Conservation (phyloP, 257 asterid genomes). For the Leonotis leonurus region DNA sequence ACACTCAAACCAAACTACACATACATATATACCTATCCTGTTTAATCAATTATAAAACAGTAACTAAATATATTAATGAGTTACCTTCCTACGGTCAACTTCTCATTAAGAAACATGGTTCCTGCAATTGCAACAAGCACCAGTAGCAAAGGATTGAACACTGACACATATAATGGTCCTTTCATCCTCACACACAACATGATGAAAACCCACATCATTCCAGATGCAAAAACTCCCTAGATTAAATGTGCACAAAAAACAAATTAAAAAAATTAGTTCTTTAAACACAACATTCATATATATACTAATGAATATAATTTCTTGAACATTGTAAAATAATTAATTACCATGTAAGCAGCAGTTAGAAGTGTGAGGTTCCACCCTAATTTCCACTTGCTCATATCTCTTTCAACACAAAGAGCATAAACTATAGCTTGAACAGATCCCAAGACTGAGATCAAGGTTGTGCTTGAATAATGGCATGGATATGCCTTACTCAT, state of each 20-base stretch:
- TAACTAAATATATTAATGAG: too few species aligned
- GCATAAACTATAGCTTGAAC: conserved; percentile 50
- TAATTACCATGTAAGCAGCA: conserved; percentile 42
- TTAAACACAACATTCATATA: too few species aligned
- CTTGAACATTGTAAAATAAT: too few species aligned
- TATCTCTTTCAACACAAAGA: conserved; percentile 35
- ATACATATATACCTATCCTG: too few species aligned
- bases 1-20: too few species aligned
- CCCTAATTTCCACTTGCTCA: conserved; percentile 61
- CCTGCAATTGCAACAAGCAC: conserved; percentile 60
- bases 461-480: conserved; percentile 64
- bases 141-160: conserved; percentile 58
- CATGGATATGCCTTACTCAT: conserved; percentile 53
- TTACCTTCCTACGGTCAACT: conserved; percentile 54
- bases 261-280: too few species aligned
- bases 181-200: conserved; percentile 53
- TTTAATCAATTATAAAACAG: too few species aligned
- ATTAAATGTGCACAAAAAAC: neutral
- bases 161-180: conserved; percentile 66
- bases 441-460: conserved; percentile 50
- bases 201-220: conserved; percentile 35
- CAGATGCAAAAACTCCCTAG: conserved; percentile 56
- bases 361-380: conserved; percentile 50
- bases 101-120: conserved; percentile 47
- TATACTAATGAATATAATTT: too few species aligned